Base-by-base conservation (phyloP, 441 rosid species). In the Sinapis alba region DNA sequence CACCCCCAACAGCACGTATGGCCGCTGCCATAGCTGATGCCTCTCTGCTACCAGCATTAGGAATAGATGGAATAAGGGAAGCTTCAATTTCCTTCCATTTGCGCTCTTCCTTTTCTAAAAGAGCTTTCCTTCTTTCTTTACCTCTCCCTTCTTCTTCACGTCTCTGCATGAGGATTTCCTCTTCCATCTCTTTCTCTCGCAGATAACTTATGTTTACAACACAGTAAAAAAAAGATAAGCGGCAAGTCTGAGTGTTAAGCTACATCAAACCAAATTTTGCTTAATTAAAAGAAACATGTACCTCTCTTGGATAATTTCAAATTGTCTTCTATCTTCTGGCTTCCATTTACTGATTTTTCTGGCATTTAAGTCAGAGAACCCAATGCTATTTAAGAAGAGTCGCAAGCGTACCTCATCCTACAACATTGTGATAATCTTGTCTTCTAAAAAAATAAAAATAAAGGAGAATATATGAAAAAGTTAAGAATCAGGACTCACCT, bases 51-150 rank as follows among this genome's bases (percentile, higher is more conserved):
- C 99, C 98, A 84, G 99, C 97, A 84, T 97, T 94, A 79, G 99
- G 99, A 83, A 97, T 93, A 36, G 99, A 91, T 65, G 99, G 90
- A 82, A 97, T 91, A 68, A 97, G 92, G 78, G 99, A 97, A 78
- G 99, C 99, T 86, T 97, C 99, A 76, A 97, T 94, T 84, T 97
- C 99, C 90, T 97, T 97, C 99, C 99, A 97, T 71, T 97, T 97
- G 28, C 99, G 99, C 78, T 94, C 99, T 87, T 97, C 99, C 90
- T 90, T 97, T 83, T 94, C 97, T 81, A 97, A 79, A 70, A 94
- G 98, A 75, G 94, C 99, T 80, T 94, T 97, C 86, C 99, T 91
- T 84, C 99, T 86, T 84, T 97, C 98, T 86, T 97, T 97, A 72
- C 99, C 99, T 84, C 85, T 94, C 65, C 98, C 99, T 84, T 97